Base-by-base conservation (phyloP, 176 grass and related monocot genomes). In the Bonia amplexicaulis region DNA sequence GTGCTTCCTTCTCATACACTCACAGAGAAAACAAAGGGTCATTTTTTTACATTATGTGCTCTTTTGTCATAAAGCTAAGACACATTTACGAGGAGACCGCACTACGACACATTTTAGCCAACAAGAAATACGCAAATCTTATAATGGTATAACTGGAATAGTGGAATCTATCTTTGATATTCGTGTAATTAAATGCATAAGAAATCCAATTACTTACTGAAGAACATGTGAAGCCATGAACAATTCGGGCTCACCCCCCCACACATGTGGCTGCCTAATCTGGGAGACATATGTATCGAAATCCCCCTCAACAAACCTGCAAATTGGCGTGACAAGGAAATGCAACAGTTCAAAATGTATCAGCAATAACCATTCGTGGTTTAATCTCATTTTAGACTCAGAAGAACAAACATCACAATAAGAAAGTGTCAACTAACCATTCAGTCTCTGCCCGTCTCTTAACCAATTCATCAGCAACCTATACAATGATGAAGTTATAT, bases 391-490 rank as follows among this genome's bases (percentile, higher is more conserved):
- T 60, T 6, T 69, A 81, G 12, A 71, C 10, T 17, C 2, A 57
- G 35, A 78, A 33, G 66, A 85, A 53, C 42, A 64, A 61, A 53
- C 33, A 84, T 31, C 69, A 49, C 11, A 47, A 31, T 40, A 35
- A 66, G 12, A 77, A 80, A 73, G 45, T 6, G 31, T 45, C 12
- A 37, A 89, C 89, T 86, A 53, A 92, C 96, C 96, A 96, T 94
- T 99, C 93, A 22, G 88, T 92, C 80, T 96, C 93, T 80, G 80
- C 73, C 3, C 84, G 79, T 33, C 96, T 95, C 85, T 84, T 94
- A 40, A 96, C 49, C 91, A 96, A 96, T 86, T 96, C 96, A 82
- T 99, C 82, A 0, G 93, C 96, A 42, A 96, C 91, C 93, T 98
- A 15, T 71, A 52, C 63, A 88, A 31, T 69, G 9, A 54, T 39